phyloP scores from a whole-genome alignment of 2,329 filamentous ascomycete species.

The Ceratocystis eucalypticola region DNA sequence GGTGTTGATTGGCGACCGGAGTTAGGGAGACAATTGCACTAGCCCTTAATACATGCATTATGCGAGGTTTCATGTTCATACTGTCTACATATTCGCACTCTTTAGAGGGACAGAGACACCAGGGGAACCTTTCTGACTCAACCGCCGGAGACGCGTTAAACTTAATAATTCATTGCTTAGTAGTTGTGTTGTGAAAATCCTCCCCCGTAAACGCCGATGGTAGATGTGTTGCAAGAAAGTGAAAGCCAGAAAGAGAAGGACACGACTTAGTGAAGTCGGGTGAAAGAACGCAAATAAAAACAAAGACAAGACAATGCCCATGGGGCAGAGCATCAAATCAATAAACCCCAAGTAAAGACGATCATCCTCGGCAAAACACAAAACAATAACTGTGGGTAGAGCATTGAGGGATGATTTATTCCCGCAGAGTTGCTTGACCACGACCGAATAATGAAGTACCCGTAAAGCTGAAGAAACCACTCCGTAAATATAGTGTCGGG shows the following conservation, averaged over 20 bases:
- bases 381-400: slow-evolving; percentile 8
- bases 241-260: slow-evolving; percentile 12
- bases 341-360: not conserved
- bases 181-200: slow-evolving; percentile 12
- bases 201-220: slow-evolving; percentile 15
- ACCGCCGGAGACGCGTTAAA: slow-evolving; percentile 6
- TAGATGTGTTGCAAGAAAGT: slow-evolving; percentile 15
- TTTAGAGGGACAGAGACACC: too few species aligned
- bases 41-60: not conserved
- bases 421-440: not conserved
- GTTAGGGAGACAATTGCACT: not conserved
- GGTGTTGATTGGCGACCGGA: slow-evolving; percentile 1
- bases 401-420: not conserved
- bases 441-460: not conserved
- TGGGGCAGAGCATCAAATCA: not conserved
- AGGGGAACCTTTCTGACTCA: not conserved
- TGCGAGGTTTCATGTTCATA: not conserved
- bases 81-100: not conserved
- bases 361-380: not conserved
- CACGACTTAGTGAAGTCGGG: slow-evolving; percentile 1
- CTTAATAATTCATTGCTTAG: slow-evolving; percentile 11
- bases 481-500: not conserved
- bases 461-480: slow-evolving; percentile 4
- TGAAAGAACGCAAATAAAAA: slow-evolving; percentile 10
- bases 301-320: not conserved